Evolutionary conservation across 169 alveolate species (phyloP).

Genomic region (Cryptosporidium andersoni): DNA sequence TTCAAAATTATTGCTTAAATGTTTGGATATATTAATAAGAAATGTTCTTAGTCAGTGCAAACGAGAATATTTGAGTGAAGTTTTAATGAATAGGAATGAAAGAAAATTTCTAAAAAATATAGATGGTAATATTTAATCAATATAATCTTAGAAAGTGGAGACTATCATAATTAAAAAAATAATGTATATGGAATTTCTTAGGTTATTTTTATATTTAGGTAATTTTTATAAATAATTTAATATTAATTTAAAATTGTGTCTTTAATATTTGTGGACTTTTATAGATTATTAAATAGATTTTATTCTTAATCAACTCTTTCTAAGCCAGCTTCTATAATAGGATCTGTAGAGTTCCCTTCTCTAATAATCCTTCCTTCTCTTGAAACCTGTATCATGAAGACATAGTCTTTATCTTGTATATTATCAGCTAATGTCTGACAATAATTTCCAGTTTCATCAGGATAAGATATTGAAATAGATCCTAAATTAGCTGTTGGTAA

Average conservation of each 20-base stretch:
- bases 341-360: conserved; percentile 51
- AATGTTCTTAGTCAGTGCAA: conserved; percentile 56
- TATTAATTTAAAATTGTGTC: neutral
- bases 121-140: neutral
- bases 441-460: neutral
- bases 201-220: too few relatives aligned
- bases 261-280: neutral
- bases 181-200: neutral
- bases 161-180: neutral
- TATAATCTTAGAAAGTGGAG: neutral
- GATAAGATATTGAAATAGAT: neutral
- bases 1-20: conserved; percentile 13
- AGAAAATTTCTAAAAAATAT: conserved; percentile 10
- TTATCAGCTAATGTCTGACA: neutral
- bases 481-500: neutral
- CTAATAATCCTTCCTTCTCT: conserved; percentile 69
- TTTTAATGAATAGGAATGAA: conserved; percentile 45
- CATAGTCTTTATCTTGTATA: neutral
- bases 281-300: neutral
- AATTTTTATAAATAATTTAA: neutral
- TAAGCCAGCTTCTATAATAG: conserved; percentile 56
- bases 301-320: conserved; percentile 50
- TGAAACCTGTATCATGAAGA: conserved; percentile 56
- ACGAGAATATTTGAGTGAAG: conserved; percentile 31
- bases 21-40: conserved; percentile 22